Percentiles rank a stretch among this genome's conserved stretches.
These are phyloP conservation scores for Singerocomus inundabilis DNA, from an alignment of 1,284 basidiomycete species.

Conservation along the genomic window DNA sequence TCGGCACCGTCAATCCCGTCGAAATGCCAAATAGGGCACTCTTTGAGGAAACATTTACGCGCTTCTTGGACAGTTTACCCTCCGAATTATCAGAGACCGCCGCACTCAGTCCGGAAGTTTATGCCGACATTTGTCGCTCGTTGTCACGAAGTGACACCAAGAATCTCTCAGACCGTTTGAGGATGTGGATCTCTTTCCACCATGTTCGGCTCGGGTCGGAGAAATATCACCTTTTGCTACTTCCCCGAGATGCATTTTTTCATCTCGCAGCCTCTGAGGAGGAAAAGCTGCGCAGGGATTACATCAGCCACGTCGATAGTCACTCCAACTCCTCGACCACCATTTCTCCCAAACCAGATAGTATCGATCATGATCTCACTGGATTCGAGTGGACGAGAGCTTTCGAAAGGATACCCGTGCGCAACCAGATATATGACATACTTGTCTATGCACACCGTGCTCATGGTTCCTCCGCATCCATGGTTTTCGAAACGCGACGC, in stretches of 20 bases:
- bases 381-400: slow-evolving; percentile 39
- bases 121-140: slow-evolving; percentile 49
- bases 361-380: slow-evolving; percentile 26
- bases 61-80: slow-evolving; percentile 53
- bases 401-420: slow-evolving; percentile 65
- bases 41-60: slow-evolving; percentile 49
- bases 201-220: slow-evolving; percentile 60
- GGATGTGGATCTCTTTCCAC: slow-evolving; percentile 57
- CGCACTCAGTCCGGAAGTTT: slow-evolving; percentile 52
- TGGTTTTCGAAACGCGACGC: slow-evolving; percentile 54
- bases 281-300: slow-evolving; percentile 45
- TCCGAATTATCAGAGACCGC: slow-evolving; percentile 59
- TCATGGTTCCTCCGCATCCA: slow-evolving; percentile 51
- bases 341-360: slow-evolving; percentile 22
- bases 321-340: slow-evolving; percentile 18
- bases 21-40: slow-evolving; percentile 58
- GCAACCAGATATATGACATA: slow-evolving; percentile 65
- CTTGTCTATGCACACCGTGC: slow-evolving; percentile 62
- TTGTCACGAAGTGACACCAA: slow-evolving; percentile 43
- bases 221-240: slow-evolving; percentile 53
- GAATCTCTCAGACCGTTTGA: slow-evolving; percentile 46
- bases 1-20: slow-evolving; percentile 47
- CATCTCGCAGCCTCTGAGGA: slow-evolving; percentile 47
- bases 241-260: slow-evolving; percentile 61
- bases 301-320: slow-evolving; percentile 42